These are phyloP conservation scores for Calonectria montana DNA, from an alignment of 2,329 filamentous ascomycete species.

Conservation along the genomic window DNA sequence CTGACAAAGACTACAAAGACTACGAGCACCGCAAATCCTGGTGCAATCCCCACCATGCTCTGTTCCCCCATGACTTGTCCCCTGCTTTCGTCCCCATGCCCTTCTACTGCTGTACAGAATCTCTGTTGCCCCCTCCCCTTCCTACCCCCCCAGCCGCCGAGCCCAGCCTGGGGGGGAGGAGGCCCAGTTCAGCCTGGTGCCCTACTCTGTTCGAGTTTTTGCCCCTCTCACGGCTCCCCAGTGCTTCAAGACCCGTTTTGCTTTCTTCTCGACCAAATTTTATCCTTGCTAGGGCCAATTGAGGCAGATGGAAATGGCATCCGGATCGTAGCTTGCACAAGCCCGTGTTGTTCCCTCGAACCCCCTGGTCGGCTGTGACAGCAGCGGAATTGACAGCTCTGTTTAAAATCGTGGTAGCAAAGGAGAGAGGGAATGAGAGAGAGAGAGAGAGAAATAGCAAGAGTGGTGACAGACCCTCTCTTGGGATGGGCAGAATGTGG, in stretches of 20 bases:
- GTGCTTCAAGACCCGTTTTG: conserved; percentile 9
- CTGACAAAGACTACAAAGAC: conserved; percentile 1
- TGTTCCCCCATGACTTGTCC: conserved; percentile 29
- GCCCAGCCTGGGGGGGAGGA: background rate
- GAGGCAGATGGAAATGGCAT: conserved; percentile 21
- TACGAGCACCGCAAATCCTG: conserved; percentile 32
- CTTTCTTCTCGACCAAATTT: background rate
- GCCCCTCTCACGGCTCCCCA: conserved; percentile 23
- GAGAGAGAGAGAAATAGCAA: too few relatives aligned
- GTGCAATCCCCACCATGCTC: conserved; percentile 30
- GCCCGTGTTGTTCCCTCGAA: conserved; percentile 12
- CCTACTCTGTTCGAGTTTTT: conserved; percentile 15
- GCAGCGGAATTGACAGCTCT: background rate
- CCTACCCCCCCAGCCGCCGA: background rate
- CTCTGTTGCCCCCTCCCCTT: background rate
- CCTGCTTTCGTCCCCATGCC: conserved; percentile 1
- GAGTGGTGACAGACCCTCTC: background rate
- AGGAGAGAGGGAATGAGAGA: too few relatives aligned
- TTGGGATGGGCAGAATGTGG: background rate
- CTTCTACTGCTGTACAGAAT: background rate
- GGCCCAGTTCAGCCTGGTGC: conserved; percentile 31
- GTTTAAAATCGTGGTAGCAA: background rate
- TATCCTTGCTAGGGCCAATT: conserved; percentile 21
- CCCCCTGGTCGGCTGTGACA: background rate
- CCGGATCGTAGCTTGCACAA: conserved; percentile 12